Evolutionary conservation across 306 rosid genomes (phyloP).

Genomic region (Medicago lupulina): DNA sequence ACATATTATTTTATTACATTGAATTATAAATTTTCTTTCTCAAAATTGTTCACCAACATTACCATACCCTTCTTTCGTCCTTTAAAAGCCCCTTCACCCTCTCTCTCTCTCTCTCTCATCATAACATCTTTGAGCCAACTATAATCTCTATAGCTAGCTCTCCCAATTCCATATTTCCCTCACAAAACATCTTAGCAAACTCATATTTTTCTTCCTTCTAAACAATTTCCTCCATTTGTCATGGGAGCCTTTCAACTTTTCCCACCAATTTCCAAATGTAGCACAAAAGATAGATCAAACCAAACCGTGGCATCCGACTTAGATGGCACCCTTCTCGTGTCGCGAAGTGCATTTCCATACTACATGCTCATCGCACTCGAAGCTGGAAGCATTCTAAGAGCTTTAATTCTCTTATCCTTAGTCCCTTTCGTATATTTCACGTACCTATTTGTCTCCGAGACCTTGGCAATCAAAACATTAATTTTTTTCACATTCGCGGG

Average conservation of each 20-base stretch:
- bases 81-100: conserved; percentile 54
- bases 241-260: conserved; percentile 64
- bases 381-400: conserved; percentile 79
- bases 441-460: conserved; percentile 66
- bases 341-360: conserved; percentile 79
- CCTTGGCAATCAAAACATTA: conserved; percentile 62
- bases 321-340: conserved; percentile 80
- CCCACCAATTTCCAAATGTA: conserved; percentile 69
- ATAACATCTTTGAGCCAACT: conserved; percentile 17
- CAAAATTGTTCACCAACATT: conserved; percentile 34
- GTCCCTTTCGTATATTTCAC: conserved; percentile 69
- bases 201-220: not conserved
- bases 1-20: conserved; percentile 1
- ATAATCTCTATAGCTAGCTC: conserved; percentile 27
- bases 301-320: conserved; percentile 82
- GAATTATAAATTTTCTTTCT: conserved; percentile 3
- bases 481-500: conserved; percentile 72
- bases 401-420: conserved; percentile 54
- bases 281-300: conserved; percentile 59
- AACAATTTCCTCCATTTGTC: not conserved
- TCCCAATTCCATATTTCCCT: not conserved
- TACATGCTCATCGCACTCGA: conserved; percentile 85
- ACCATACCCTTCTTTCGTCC: conserved; percentile 41
- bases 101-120: conserved; percentile 40
- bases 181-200: not conserved